phyloP scores from a whole-genome alignment of 2,329 filamentous ascomycete genomes.

The Colletotrichum paranaense region DNA sequence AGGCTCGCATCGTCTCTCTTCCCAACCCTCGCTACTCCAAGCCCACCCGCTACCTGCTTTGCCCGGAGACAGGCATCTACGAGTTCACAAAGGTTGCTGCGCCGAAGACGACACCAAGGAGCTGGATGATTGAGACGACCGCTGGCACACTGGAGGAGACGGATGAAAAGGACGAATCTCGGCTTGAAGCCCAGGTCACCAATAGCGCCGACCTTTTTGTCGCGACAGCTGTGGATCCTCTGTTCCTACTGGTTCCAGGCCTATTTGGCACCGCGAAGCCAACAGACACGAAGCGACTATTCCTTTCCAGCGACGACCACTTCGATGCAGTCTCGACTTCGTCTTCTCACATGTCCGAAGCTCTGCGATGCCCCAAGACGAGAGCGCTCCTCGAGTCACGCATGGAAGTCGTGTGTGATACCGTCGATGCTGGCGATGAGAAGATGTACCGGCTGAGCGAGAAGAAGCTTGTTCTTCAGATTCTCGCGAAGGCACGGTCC shows the following conservation, averaged over 20 bases:
- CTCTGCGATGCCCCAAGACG: constrained; percentile 62
- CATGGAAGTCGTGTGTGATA: constrained; percentile 81
- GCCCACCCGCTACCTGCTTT: constrained; percentile 70
- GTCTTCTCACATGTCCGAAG: constrained; percentile 67
- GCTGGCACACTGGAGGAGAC: constrained; percentile 36
- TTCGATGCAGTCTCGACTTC: constrained; percentile 70
- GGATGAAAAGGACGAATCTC: constrained; percentile 33
- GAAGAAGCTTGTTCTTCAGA: constrained; percentile 72
- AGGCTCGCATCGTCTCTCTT: constrained; percentile 69
- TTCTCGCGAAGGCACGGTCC: constrained; percentile 77
- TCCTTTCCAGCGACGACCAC: constrained; percentile 78
- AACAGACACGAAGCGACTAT: constrained; percentile 68
- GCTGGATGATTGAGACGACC: constrained; percentile 68
- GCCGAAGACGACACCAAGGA: constrained; percentile 65
- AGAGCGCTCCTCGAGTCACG: constrained; percentile 69
- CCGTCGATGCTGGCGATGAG: constrained; percentile 84
- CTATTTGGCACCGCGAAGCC: constrained; percentile 63
- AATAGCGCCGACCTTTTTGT: constrained; percentile 81
- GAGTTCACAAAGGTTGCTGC: constrained; percentile 71
- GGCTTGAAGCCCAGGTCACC: constrained; percentile 54
- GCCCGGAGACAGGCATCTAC: constrained; percentile 71
- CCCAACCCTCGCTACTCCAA: constrained; percentile 67
- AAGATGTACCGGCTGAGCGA: constrained; percentile 85
- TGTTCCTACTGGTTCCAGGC: constrained; percentile 85
- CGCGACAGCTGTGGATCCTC: constrained; percentile 83